Conservation (phyloP, 352 stramenopile genomes). For the Globisporangium viniferum region DNA sequence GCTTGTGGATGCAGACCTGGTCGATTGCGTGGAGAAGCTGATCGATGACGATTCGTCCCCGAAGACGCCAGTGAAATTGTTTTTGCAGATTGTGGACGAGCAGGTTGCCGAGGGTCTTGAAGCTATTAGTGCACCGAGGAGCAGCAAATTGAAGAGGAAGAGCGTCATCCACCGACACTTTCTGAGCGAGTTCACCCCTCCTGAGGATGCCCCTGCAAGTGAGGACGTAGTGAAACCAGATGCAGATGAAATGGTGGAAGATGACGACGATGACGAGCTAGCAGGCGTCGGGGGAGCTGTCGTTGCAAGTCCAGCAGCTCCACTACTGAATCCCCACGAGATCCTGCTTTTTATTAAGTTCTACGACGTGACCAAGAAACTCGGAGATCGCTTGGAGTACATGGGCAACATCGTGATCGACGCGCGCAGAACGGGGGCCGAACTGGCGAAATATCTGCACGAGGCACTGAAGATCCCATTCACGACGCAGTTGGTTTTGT, state of each 20-base stretch:
- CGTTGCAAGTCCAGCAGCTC: conserved; percentile 9
- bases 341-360: conserved; percentile 86
- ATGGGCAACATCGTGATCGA: conserved; percentile 78
- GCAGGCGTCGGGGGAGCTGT: conserved; percentile 4
- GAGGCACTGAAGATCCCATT: conserved; percentile 49
- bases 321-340: conserved; percentile 32
- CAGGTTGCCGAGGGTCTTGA: conserved; percentile 4
- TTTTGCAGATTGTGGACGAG: conserved; percentile 62
- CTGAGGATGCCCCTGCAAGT: conserved; percentile 18
- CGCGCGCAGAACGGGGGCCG: conserved; percentile 48
- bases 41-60: conserved; percentile 72
- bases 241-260: conserved; percentile 1
- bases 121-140: not conserved
- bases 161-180: conserved; percentile 50
- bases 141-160: conserved; percentile 4
- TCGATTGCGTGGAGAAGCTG: conserved; percentile 50
- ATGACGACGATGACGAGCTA: conserved; percentile 15
- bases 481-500: conserved; percentile 56
- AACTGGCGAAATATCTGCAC: conserved; percentile 48
- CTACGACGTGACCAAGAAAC: conserved; percentile 62
- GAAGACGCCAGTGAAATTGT: conserved; percentile 69
- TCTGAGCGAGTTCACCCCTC: conserved; percentile 53
- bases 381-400: conserved; percentile 71
- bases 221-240: conserved; percentile 17
- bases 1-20: conserved; percentile 36